phyloP scores from a whole-genome alignment of 106 monocot genomes.

The Acorus calamus region DNA sequence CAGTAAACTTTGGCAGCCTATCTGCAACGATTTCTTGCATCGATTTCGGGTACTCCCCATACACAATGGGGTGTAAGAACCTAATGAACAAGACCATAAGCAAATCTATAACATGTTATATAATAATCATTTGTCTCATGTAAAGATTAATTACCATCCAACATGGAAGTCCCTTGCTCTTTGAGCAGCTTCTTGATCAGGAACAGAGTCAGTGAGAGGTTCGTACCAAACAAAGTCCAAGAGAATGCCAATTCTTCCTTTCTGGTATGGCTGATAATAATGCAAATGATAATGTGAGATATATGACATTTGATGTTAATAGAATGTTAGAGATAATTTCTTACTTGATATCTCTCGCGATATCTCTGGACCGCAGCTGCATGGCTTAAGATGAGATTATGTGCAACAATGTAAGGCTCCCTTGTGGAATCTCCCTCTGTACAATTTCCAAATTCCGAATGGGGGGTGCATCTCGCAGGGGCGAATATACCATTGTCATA shows the following conservation, averaged over 20 bases:
- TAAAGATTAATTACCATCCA: conserved; percentile 56
- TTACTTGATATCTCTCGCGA: conserved; percentile 82
- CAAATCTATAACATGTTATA: too few relatives aligned
- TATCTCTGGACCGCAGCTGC: conserved; percentile 75
- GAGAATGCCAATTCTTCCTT: conserved; percentile 84
- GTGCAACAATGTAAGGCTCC: conserved; percentile 86
- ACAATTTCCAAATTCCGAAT: conserved; percentile 32
- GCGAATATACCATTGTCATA: conserved; percentile 76
- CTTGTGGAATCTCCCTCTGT: conserved; percentile 73
- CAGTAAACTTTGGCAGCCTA: conserved; percentile 78
- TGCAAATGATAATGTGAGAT: too few relatives aligned
- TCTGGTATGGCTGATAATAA: conserved; percentile 49
- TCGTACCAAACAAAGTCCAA: conserved; percentile 98
- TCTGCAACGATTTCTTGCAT: conserved; percentile 70
- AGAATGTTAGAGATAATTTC: background rate
- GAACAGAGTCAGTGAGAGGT: conserved; percentile 49
- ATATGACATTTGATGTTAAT: background rate
- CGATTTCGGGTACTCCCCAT: conserved; percentile 77
- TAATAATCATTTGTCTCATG: background rate
- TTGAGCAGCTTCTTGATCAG: conserved; percentile 81
- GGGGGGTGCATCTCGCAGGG: conserved; percentile 70
- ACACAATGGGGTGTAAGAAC: conserved; percentile 84
- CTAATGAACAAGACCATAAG: conserved; percentile 12
- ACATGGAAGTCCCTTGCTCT: conserved; percentile 90
- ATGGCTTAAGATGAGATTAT: conserved; percentile 76